Conservation (phyloP, 2,329 filamentous ascomycete species). For the Eutypella sp. region DNA sequence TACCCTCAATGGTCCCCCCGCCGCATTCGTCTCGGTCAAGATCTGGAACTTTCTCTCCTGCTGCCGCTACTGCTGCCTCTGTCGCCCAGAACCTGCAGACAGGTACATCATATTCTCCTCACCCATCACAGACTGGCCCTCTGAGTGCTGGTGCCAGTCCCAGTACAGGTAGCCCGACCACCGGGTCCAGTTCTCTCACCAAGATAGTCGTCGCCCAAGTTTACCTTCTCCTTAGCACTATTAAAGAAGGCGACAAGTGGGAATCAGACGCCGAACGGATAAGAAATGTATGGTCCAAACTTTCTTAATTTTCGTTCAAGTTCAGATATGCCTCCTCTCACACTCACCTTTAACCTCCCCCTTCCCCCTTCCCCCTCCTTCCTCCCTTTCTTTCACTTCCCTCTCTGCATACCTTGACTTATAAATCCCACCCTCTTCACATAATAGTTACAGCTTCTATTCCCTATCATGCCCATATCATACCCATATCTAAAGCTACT, state of each 20-base stretch:
- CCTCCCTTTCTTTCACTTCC: conserved; percentile 3
- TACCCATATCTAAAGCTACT: no score
- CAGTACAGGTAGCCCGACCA: conserved; percentile 55
- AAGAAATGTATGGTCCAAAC: conserved; percentile 67
- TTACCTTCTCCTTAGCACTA: conserved; percentile 86
- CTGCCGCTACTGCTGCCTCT: conserved; percentile 56
- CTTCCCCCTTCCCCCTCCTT: neutral
- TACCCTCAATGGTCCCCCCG: conserved; percentile 31
- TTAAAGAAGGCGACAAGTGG: conserved; percentile 94
- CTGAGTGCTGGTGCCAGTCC: conserved; percentile 57
- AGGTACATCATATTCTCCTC: conserved; percentile 50
- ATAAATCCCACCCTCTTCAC: no score
- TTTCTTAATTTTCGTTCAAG: no score
- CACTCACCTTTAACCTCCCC: no score
- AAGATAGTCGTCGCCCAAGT: conserved; percentile 96
- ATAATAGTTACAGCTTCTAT: no score
- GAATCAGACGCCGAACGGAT: conserved; percentile 88
- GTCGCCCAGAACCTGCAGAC: conserved; percentile 47
- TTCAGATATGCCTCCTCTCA: no score
- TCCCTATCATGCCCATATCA: no score
- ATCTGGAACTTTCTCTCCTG: conserved; percentile 61
- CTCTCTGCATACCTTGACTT: no score
- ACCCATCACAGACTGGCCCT: conserved; percentile 52
- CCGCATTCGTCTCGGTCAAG: conserved; percentile 36
- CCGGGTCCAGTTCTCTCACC: conserved; percentile 63